Conservation (phyloP, 1,284 basidiomycete genomes). For the Puccinia sorghi region DNA sequence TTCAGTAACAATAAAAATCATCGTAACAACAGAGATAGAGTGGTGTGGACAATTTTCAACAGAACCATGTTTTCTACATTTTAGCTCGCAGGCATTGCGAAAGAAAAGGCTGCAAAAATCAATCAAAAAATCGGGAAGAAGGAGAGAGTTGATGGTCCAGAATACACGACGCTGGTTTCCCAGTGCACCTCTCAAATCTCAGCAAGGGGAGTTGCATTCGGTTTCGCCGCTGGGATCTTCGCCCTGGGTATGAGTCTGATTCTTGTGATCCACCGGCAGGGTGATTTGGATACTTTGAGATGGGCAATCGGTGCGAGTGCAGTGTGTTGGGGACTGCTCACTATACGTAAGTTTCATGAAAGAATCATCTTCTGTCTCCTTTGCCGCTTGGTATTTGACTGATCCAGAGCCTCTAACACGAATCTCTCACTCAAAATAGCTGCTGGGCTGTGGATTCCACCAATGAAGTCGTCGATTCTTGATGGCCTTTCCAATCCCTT, state of each 20-base stretch:
- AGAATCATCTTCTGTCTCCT: not conserved
- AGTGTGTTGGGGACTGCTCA: slow-evolving; percentile 29
- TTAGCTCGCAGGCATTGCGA: slow-evolving; percentile 28
- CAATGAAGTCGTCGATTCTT: not conserved
- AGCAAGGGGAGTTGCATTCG: slow-evolving; percentile 17
- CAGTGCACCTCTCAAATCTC: slow-evolving; percentile 33
- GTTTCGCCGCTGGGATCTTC: slow-evolving; percentile 28
- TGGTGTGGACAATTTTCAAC: no score
- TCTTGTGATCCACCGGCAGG: slow-evolving; percentile 12
- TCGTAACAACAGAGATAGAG: no score
- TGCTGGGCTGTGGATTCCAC: slow-evolving; percentile 22
- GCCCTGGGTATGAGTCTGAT: slow-evolving; percentile 18
- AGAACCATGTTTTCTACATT: not conserved
- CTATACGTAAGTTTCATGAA: slow-evolving; percentile 22
- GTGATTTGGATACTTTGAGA: slow-evolving; percentile 31
- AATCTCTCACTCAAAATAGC: not conserved
- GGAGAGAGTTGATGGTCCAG: not conserved
- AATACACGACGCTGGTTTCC: slow-evolving; percentile 12
- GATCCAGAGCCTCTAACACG: not conserved
- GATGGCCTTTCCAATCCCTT: slow-evolving; percentile 13
- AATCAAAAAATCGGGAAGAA: not conserved
- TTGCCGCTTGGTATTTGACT: not conserved
- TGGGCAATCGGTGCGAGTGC: slow-evolving; percentile 35
- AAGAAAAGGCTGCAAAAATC: slow-evolving; percentile 10
- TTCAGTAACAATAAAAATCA: no score